phyloP scores from a whole-genome alignment of 1,139 yeast species.

The Suhomyces wounanorum region DNA sequence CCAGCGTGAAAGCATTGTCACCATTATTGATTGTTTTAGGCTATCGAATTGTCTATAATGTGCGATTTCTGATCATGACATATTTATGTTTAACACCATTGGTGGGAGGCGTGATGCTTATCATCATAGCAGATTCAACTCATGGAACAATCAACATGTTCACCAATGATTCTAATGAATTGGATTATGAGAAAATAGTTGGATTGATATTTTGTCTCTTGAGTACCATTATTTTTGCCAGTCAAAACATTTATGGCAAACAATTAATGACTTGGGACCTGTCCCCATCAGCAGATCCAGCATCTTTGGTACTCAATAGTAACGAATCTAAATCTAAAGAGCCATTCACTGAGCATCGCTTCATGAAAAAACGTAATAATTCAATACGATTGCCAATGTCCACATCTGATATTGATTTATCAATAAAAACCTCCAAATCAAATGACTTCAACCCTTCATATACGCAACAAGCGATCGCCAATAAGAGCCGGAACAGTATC shows the following conservation, averaged over 20 bases:
- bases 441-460: slow-evolving; percentile 3
- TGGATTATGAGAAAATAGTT: slow-evolving; percentile 26
- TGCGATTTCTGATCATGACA: slow-evolving; percentile 36
- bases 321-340: neutral
- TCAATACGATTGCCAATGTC: slow-evolving; percentile 36
- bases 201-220: slow-evolving; percentile 35
- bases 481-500: slow-evolving; percentile 25
- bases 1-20: slow-evolving; percentile 43
- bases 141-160: slow-evolving; percentile 15
- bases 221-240: slow-evolving; percentile 40
- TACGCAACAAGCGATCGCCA: slow-evolving; percentile 22
- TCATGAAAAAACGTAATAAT: slow-evolving; percentile 29
- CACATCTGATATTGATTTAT: slow-evolving; percentile 34
- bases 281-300: slow-evolving; percentile 22
- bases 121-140: slow-evolving; percentile 34
- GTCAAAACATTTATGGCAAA: slow-evolving; percentile 46
- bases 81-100: slow-evolving; percentile 41
- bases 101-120: slow-evolving; percentile 40
- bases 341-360: neutral
- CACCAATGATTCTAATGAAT: slow-evolving; percentile 15
- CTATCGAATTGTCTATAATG: slow-evolving; percentile 35
- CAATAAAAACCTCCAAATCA: slow-evolving; percentile 18
- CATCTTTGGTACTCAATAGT: slow-evolving; percentile 30
- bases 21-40: slow-evolving; percentile 42
- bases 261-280: slow-evolving; percentile 41